Evolutionary conservation across 345 rosid species (phyloP).

Genomic region (Brassica carinata): DNA sequence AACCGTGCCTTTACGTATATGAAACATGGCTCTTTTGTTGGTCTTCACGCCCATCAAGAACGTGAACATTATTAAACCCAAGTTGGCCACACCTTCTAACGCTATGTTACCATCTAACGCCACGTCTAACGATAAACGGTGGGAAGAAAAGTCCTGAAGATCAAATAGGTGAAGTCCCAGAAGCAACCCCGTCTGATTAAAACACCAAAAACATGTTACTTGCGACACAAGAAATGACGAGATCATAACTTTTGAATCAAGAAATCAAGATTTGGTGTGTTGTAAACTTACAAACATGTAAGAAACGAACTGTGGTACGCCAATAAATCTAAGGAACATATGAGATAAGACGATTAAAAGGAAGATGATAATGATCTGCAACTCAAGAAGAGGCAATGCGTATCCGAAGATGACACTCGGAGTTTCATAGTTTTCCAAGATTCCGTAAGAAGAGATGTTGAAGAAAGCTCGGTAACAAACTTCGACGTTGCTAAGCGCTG

Average conservation of each 20-base stretch:
- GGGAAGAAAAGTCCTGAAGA: constrained; percentile 18
- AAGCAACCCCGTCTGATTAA: constrained; percentile 30
- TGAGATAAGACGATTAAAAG: constrained; percentile 13
- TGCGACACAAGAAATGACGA: not conserved
- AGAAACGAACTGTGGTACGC: constrained; percentile 35
- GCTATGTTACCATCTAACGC: constrained; percentile 21
- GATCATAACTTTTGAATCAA: not conserved
- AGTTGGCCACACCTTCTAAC: constrained; percentile 36
- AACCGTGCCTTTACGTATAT: constrained; percentile 5
- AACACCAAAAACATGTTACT: constrained; percentile 13
- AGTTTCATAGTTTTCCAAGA: constrained; percentile 12
- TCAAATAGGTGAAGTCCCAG: constrained; percentile 31
- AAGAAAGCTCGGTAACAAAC: constrained; percentile 24
- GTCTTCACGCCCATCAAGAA: constrained; percentile 56
- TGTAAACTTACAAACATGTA: constrained; percentile 35
- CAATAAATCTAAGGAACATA: constrained; percentile 28
- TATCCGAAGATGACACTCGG: constrained; percentile 28
- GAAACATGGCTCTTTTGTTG: constrained; percentile 36
- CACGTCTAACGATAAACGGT: constrained; percentile 21
- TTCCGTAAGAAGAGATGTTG: constrained; percentile 38
- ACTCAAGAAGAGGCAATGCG: constrained; percentile 42
- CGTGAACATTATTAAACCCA: constrained; percentile 48
- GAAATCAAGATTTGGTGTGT: not conserved
- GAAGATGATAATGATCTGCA: constrained; percentile 29
- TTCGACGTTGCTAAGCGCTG: not conserved